Evolutionary conservation across 73 alveolate species (phyloP).

Genomic region (Paramecium sonneborni): DNA sequence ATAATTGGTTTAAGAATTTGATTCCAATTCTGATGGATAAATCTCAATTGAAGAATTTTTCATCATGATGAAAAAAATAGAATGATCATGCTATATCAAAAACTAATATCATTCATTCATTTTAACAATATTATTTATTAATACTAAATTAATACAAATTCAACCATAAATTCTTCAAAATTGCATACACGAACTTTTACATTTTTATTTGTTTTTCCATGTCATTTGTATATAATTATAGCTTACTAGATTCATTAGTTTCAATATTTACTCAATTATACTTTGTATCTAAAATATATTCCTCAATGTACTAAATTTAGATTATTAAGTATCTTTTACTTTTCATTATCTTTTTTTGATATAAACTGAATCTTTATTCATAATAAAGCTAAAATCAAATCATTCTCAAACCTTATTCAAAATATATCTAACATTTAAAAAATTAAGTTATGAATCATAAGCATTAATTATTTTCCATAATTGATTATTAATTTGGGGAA

Average conservation of each 20-base stretch:
- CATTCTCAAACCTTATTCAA: no score
- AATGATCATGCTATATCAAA: background rate
- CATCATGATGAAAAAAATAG: slow-evolving; percentile 64
- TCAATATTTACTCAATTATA: background rate
- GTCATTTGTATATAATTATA: background rate
- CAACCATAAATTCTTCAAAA: background rate
- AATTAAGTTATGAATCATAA: background rate
- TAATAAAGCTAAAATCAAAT: background rate
- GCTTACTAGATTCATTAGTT: background rate
- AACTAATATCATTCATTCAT: background rate
- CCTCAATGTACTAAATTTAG: background rate
- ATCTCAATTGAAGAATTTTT: slow-evolving; percentile 69
- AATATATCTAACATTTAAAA: no score
- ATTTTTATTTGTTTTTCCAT: background rate
- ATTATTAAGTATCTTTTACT: background rate
- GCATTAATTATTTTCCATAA: background rate
- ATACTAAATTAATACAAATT: background rate
- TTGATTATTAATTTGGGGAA: background rate
- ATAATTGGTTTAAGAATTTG: slow-evolving; percentile 74
- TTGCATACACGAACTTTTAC: background rate
- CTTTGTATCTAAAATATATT: background rate
- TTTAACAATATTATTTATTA: background rate
- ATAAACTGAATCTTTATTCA: background rate
- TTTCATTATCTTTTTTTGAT: background rate
- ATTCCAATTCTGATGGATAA: slow-evolving; percentile 76